These are phyloP conservation scores for Lolium rigidum DNA, from an alignment of 176 grass and related monocot species.

Conservation along the genomic window DNA sequence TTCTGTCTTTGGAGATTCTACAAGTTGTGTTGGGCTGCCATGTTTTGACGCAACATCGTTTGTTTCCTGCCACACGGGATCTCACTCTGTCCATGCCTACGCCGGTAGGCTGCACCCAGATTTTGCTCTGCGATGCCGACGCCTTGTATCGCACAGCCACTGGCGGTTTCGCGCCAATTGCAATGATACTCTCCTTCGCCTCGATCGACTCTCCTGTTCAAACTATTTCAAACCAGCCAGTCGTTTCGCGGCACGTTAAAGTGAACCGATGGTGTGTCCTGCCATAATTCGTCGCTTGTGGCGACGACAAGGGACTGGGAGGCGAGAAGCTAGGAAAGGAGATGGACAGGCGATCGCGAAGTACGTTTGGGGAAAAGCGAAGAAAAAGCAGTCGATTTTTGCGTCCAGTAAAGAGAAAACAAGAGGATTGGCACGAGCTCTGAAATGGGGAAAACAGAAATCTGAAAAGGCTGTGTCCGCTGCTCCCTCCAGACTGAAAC, in stretches of 20 bases:
- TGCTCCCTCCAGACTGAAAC: conserved; percentile 4
- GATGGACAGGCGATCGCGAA: not conserved
- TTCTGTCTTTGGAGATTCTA: too few species aligned
- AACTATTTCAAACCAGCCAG: not conserved
- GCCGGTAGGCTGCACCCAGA: too few species aligned
- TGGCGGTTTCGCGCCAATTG: not conserved
- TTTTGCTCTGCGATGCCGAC: not conserved
- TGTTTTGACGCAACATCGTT: too few species aligned
- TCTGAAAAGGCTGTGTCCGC: not conserved
- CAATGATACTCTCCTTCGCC: not conserved
- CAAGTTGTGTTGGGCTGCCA: too few species aligned
- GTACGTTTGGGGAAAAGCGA: not conserved
- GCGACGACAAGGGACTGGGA: not conserved
- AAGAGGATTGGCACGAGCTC: not conserved
- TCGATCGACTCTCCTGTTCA: not conserved
- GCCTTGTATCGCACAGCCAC: not conserved
- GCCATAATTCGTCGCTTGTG: not conserved
- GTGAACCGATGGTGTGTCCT: too few species aligned
- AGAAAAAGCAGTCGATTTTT: not conserved
- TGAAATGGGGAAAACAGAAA: not conserved
- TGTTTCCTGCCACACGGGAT: too few species aligned
- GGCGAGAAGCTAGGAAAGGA: not conserved
- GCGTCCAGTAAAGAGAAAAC: not conserved
- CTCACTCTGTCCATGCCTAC: too few species aligned
- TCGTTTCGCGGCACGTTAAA: too few species aligned